These are phyloP conservation scores for Phaeotremella skinneri DNA, from an alignment of 768 basidiomycete species.

Conservation along the genomic window DNA sequence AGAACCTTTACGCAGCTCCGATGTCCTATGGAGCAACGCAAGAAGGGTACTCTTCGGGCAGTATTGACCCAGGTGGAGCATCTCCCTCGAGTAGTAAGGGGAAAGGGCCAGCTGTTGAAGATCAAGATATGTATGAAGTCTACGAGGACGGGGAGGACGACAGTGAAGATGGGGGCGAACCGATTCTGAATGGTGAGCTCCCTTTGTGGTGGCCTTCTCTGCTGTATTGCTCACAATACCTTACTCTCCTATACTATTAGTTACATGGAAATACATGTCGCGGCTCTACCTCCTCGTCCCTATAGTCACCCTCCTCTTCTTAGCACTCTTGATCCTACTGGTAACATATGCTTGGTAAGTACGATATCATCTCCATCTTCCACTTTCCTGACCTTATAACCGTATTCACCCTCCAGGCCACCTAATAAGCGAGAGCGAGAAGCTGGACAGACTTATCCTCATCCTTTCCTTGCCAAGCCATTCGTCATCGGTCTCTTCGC, in stretches of 20 bases:
- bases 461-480: conserved; percentile 41
- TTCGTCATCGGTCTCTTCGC: conserved; percentile 46
- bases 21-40: conserved; percentile 2
- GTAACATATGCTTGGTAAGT: conserved; percentile 48
- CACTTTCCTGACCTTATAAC: conserved; percentile 1
- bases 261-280: conserved; percentile 44
- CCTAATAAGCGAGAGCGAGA: conserved; percentile 40
- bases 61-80: background rate
- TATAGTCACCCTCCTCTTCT: conserved; percentile 33
- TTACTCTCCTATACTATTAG: conserved; percentile 15
- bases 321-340: conserved; percentile 31
- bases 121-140: background rate
- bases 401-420: conserved; percentile 31
- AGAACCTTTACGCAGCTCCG: background rate
- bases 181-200: conserved; percentile 34
- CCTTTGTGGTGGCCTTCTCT: background rate
- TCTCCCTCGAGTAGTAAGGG: background rate
- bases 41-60: background rate
- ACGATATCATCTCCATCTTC: background rate
- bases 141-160: conserved; percentile 26
- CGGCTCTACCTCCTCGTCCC: conserved; percentile 46
- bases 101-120: conserved; percentile 1
- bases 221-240: background rate
- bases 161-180: conserved; percentile 24
- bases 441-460: conserved; percentile 45